Conservation (phyloP, 1,284 basidiomycete species). For the Salmacisia buchloeana region DNA sequence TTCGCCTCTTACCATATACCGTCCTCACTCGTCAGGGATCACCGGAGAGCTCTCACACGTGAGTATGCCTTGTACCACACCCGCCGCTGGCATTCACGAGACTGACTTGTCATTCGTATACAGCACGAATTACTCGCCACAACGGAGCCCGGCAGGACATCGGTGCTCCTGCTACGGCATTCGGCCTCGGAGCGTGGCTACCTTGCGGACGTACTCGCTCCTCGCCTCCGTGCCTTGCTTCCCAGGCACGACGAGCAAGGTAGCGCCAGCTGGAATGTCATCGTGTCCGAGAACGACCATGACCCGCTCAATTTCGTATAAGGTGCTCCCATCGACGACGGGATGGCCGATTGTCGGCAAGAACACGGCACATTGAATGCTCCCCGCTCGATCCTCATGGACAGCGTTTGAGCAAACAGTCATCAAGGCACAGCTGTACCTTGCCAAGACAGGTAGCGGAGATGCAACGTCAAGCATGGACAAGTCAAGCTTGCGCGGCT, state of each 20-base stretch:
- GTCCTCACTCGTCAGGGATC: conserved; percentile 16
- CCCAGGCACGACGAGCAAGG: background rate
- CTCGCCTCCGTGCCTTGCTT: background rate
- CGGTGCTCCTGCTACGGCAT: conserved; percentile 45
- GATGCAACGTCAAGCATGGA: too few species aligned
- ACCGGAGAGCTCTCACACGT: conserved; percentile 45
- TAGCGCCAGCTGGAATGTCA: background rate
- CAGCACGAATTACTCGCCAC: conserved; percentile 47
- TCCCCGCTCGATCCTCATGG: too few species aligned
- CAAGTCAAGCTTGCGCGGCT: too few species aligned
- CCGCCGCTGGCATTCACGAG: too few species aligned
- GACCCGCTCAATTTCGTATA: background rate
- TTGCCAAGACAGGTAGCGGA: too few species aligned
- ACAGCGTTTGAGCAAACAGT: too few species aligned
- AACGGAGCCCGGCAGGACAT: conserved; percentile 32
- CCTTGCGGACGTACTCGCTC: background rate
- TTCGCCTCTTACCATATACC: background rate
- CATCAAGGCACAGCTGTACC: too few species aligned
- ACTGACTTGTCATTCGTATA: too few species aligned
- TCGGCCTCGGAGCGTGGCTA: conserved; percentile 40
- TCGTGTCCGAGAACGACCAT: background rate
- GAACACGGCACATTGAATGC: too few species aligned
- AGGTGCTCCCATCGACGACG: background rate
- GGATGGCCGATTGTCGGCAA: too few species aligned
- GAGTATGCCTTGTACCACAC: too few species aligned